Conservation (phyloP, 192 early-diverging fungal species). For the Anaeromyces robustus region DNA sequence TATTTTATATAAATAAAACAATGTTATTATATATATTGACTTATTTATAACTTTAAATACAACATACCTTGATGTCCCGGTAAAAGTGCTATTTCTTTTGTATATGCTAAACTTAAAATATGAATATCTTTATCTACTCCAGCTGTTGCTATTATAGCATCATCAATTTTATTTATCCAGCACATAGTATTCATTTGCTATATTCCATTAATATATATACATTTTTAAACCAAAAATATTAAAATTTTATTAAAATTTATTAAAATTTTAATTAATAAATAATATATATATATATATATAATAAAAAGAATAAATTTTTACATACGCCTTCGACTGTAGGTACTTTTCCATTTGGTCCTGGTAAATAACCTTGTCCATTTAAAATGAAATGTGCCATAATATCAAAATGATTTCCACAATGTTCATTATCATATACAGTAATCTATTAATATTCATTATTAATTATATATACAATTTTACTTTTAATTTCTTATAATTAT, state of each 20-base stretch:
- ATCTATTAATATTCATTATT: conserved; percentile 24
- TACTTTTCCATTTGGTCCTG: neutral
- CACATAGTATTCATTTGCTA: conserved; percentile 45
- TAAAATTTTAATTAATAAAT: neutral
- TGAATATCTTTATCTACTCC: conserved; percentile 48
- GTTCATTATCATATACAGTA: conserved; percentile 83
- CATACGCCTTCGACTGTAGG: neutral
- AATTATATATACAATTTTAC: too few species aligned
- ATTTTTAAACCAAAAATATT: too few species aligned
- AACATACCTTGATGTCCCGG: conserved; percentile 41
- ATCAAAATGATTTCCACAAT: conserved; percentile 83
- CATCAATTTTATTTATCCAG: conserved; percentile 50
- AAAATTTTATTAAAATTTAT: too few species aligned
- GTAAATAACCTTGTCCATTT: conserved; percentile 4
- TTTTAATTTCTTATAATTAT: too few species aligned
- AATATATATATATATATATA: neutral
- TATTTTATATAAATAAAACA: too few species aligned
- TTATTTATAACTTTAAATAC: neutral
- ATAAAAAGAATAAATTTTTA: neutral
- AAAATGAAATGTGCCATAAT: conserved; percentile 82
- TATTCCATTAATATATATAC: too few species aligned
- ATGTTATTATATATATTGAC: too few species aligned
- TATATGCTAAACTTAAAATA: conserved; percentile 56
- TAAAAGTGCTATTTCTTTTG: conserved; percentile 41
- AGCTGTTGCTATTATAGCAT: conserved; percentile 52